phyloP scores from a whole-genome alignment of 306 rosid species.

The Chamaecrista fasciculata region DNA sequence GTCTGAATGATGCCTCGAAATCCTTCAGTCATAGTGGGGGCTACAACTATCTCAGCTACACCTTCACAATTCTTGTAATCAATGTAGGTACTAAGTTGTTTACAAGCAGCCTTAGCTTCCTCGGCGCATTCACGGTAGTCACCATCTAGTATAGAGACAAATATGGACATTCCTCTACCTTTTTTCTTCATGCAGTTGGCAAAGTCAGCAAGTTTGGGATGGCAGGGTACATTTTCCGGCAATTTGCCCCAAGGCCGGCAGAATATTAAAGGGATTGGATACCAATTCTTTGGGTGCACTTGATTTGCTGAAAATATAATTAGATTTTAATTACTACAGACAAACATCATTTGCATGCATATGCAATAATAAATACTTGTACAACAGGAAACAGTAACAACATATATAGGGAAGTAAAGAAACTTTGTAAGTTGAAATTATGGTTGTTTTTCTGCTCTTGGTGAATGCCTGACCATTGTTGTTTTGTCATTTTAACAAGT shows the following conservation, averaged over 20 bases:
- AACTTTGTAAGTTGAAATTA: not conserved
- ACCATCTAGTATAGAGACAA: conserved; percentile 90
- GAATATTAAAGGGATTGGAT: conserved; percentile 91
- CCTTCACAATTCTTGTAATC: conserved; percentile 99
- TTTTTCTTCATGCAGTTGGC: conserved; percentile 99
- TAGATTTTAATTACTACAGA: conserved; percentile 15
- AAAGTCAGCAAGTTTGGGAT: conserved; percentile 98
- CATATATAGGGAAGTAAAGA: not conserved
- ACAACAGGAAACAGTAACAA: not conserved
- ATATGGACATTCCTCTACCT: conserved; percentile 98
- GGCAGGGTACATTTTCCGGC: conserved; percentile 99
- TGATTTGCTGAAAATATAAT: conserved; percentile 69
- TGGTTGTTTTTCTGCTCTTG: not conserved
- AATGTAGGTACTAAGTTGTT: conserved; percentile 85
- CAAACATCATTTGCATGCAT: not conserved
- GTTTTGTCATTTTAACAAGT: conserved; percentile 4
- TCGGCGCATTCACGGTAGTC: conserved; percentile 94
- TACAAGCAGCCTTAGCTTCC: conserved; percentile 90
- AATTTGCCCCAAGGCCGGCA: conserved; percentile 99
- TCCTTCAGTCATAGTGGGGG: conserved; percentile 91
- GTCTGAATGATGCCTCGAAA: conserved; percentile 95
- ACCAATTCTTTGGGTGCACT: conserved; percentile 99
- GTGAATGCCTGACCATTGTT: not conserved
- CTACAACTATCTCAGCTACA: conserved; percentile 97
- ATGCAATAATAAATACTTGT: not conserved